These are phyloP conservation scores for Eudorina sp. DNA, from an alignment of 139 green algal species.

Conservation along the genomic window DNA sequence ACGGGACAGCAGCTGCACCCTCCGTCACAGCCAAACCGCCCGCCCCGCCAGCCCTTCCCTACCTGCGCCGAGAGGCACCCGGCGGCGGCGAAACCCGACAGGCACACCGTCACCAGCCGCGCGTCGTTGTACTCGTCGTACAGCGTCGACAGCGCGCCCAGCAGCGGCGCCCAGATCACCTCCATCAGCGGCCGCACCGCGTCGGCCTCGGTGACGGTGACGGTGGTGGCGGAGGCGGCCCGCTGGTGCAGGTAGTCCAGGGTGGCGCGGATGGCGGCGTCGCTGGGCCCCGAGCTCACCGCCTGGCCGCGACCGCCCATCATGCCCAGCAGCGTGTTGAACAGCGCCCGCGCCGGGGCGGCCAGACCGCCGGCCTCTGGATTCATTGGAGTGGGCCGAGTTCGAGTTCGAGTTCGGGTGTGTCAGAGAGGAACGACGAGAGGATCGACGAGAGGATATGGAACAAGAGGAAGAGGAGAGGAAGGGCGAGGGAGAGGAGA, in stretches of 20 bases:
- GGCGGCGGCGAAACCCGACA: slow-evolving; percentile 79
- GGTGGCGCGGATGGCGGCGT: slow-evolving; percentile 69
- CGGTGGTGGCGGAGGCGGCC: slow-evolving; percentile 85
- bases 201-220: slow-evolving; percentile 76
- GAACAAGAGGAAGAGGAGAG: not conserved
- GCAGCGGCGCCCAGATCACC: slow-evolving; percentile 91
- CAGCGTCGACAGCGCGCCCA: slow-evolving; percentile 91
- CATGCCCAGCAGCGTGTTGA: slow-evolving; percentile 64
- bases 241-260: slow-evolving; percentile 77
- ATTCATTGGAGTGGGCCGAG: not conserved
- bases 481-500: too few relatives aligned
- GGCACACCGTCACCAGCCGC: slow-evolving; percentile 68
- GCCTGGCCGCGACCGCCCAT: slow-evolving; percentile 64
- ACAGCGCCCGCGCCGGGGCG: slow-evolving; percentile 45
- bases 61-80: slow-evolving; percentile 51
- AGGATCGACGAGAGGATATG: not conserved
- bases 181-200: slow-evolving; percentile 94
- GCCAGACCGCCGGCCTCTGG: slow-evolving; percentile 35
- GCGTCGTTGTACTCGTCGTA: slow-evolving; percentile 87
- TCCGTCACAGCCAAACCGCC: too few relatives aligned
- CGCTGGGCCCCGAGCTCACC: slow-evolving; percentile 37
- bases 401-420: not conserved
- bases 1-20: too few relatives aligned
- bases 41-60: not conserved
- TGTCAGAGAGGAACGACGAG: not conserved